Conservation (phyloP, 495 filamentous ascomycete genomes). For the Daldinia caldariorum region DNA sequence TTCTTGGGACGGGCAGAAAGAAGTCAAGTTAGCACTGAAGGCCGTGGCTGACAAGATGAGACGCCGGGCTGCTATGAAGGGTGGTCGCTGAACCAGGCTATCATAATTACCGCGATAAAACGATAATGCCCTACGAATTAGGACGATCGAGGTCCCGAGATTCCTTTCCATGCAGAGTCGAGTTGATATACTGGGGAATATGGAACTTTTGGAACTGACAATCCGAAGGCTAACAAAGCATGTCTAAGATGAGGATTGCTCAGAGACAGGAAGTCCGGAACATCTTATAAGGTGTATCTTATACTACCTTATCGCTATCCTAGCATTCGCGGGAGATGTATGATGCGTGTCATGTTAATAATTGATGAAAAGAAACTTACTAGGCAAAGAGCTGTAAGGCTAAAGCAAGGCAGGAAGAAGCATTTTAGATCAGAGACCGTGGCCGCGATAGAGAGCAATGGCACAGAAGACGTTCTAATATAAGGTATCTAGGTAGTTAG, state of each 20-base stretch:
- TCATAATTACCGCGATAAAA: neutral
- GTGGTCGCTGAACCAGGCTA: constrained; percentile 40
- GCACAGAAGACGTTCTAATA: neutral
- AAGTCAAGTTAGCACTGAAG: constrained; percentile 80
- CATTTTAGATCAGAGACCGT: neutral
- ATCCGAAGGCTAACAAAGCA: neutral
- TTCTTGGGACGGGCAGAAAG: constrained; percentile 79
- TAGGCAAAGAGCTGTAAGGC: neutral
- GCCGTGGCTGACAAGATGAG: constrained; percentile 77
- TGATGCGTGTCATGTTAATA: neutral
- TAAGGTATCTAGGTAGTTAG: neutral
- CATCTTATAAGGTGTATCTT: neutral
- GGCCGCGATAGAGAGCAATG: neutral
- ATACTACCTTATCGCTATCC: neutral
- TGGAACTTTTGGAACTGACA: neutral
- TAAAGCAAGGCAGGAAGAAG: neutral
- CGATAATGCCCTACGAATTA: neutral
- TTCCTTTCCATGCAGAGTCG: neutral
- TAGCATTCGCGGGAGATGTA: neutral
- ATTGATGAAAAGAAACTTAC: neutral
- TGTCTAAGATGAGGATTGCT: neutral
- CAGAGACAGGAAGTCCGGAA: neutral
- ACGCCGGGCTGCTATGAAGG: constrained; percentile 75
- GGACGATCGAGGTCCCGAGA: neutral
- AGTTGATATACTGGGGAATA: neutral